These are phyloP conservation scores for Cyclocybe aegerita DNA, from an alignment of 768 basidiomycete species.

Conservation along the genomic window DNA sequence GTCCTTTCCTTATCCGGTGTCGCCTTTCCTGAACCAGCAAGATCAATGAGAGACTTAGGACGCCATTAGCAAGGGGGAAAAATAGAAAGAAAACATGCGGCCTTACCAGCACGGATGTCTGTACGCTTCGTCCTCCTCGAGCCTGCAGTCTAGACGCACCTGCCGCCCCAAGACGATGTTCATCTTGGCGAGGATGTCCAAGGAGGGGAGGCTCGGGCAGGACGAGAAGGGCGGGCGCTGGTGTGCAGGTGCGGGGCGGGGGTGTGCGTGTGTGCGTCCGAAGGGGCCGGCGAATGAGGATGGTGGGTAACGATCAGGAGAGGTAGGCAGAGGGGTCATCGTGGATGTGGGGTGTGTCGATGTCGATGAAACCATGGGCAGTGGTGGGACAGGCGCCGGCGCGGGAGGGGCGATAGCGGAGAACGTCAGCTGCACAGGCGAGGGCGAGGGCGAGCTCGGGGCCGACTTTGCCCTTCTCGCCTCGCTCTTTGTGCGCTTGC, in stretches of 20 bases:
- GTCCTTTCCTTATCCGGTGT: conserved; percentile 95
- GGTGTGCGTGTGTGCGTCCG: conserved; percentile 13
- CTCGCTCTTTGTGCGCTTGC: not conserved
- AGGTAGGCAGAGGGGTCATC: conserved; percentile 79
- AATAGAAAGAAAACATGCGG: not conserved
- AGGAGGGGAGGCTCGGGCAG: conserved; percentile 51
- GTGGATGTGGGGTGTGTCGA: conserved; percentile 64
- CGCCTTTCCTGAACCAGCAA: conserved; percentile 95
- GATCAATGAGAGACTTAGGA: conserved; percentile 82
- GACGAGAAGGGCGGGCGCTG: conserved; percentile 47
- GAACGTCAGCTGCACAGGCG: not conserved
- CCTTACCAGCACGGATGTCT: conserved; percentile 70
- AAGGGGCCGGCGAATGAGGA: conserved; percentile 1
- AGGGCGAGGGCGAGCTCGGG: not conserved
- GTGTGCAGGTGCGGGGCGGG: conserved; percentile 40
- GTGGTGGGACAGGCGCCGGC: no score
- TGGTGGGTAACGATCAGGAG: no score
- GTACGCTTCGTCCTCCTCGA: conserved; percentile 76
- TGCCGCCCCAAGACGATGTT: conserved; percentile 45
- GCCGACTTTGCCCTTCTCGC: not conserved
- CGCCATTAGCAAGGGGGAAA: conserved; percentile 1
- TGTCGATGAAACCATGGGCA: no score
- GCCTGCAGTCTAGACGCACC: conserved; percentile 61
- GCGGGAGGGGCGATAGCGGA: conserved; percentile 5
- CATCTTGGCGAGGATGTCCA: conserved; percentile 48